phyloP scores from a whole-genome alignment of 805 yeast species.

The Naumovozyma dairenensis region DNA sequence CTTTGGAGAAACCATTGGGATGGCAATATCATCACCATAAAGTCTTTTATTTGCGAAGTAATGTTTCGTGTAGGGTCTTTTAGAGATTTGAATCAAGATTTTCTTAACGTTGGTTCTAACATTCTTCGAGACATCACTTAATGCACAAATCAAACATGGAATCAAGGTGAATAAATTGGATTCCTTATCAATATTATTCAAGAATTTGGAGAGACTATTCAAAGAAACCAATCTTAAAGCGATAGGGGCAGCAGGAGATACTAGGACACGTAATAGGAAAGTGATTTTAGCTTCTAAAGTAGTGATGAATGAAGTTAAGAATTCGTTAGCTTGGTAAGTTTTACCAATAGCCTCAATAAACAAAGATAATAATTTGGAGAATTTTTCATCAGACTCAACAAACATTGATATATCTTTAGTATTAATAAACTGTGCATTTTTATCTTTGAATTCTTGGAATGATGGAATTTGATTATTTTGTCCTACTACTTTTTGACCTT shows the following conservation, averaged over 20 bases:
- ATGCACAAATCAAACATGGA: slow-evolving; percentile 48
- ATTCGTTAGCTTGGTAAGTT: slow-evolving; percentile 25
- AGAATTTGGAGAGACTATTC: slow-evolving; percentile 29
- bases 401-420: slow-evolving; percentile 28
- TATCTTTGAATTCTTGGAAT: slow-evolving; percentile 26
- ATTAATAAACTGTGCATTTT: slow-evolving; percentile 19
- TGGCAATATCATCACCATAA: slow-evolving; percentile 39
- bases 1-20: slow-evolving; percentile 53
- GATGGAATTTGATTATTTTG: slow-evolving; percentile 15
- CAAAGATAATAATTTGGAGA: slow-evolving; percentile 32
- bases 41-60: slow-evolving; percentile 45
- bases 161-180: slow-evolving; percentile 42
- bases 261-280: slow-evolving; percentile 46
- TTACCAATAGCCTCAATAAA: slow-evolving; percentile 38
- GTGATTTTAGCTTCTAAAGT: slow-evolving; percentile 40
- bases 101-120: slow-evolving; percentile 39
- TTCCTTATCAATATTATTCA: slow-evolving; percentile 30
- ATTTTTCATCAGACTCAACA: slow-evolving; percentile 31
- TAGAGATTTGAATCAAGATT: slow-evolving; percentile 31
- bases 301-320: slow-evolving; percentile 30
- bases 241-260: slow-evolving; percentile 50
- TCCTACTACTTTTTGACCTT: slow-evolving; percentile 20
- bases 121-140: slow-evolving; percentile 40
- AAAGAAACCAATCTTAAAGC: slow-evolving; percentile 45
- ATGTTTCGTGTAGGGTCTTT: slow-evolving; percentile 32